Conservation (phyloP, 2,329 filamentous ascomycete genomes). For the Alternaria alternata region DNA sequence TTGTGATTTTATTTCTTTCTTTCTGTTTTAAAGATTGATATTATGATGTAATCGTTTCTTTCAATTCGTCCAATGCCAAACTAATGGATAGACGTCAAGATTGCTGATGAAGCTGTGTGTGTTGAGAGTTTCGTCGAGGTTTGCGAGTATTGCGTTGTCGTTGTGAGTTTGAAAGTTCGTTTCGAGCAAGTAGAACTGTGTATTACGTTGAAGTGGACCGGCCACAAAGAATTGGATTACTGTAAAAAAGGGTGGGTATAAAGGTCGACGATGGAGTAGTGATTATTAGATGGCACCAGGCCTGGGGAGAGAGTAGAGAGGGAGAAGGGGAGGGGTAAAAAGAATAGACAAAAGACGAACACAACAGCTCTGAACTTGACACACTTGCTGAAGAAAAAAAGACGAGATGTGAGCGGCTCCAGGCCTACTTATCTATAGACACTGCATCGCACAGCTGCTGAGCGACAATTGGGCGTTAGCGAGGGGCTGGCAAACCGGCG, state of each 20-base stretch:
- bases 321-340: slow-evolving; percentile 49
- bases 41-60: slow-evolving; percentile 39
- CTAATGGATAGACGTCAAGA: slow-evolving; percentile 49
- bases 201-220: slow-evolving; percentile 56
- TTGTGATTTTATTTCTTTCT: slow-evolving; percentile 54
- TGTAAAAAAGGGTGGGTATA: slow-evolving; percentile 35
- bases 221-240: slow-evolving; percentile 53
- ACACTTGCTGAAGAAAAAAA: slow-evolving; percentile 60
- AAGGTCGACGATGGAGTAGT: slow-evolving; percentile 30
- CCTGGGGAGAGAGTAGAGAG: slow-evolving; percentile 51
- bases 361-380: slow-evolving; percentile 60
- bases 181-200: slow-evolving; percentile 59
- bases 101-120: slow-evolving; percentile 47
- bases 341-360: slow-evolving; percentile 54
- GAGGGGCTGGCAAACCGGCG: slow-evolving; percentile 34
- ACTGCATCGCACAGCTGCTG: slow-evolving; percentile 35
- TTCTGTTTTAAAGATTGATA: slow-evolving; percentile 31
- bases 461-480: slow-evolving; percentile 30
- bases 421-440: slow-evolving; percentile 45
- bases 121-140: slow-evolving; percentile 35
- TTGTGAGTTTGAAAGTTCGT: slow-evolving; percentile 32
- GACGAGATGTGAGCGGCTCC: slow-evolving; percentile 38
- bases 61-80: slow-evolving; percentile 44
- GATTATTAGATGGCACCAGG: slow-evolving; percentile 57
- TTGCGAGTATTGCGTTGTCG: slow-evolving; percentile 41